Percentiles rank a stretch among this genome's conserved stretches.
Conservation (phyloP, 805 yeast genomes). For the Wickerhamomyces canadensis region DNA sequence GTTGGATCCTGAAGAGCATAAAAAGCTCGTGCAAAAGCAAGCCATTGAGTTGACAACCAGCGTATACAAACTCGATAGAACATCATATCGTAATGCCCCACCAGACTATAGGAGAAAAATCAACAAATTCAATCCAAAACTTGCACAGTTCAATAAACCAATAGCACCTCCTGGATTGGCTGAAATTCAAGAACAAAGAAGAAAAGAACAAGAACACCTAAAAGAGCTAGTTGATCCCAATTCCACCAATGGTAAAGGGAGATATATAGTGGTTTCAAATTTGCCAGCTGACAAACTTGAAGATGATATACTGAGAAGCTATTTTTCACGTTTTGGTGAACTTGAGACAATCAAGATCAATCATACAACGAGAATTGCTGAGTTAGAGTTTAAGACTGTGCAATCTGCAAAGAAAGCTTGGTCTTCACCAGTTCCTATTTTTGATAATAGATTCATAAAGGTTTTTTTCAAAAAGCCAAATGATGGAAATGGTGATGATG, state of each 20-base stretch:
- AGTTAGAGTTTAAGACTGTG: constrained; percentile 32
- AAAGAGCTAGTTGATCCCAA: constrained; percentile 1
- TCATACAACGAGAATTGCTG: constrained; percentile 26
- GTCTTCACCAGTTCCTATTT: constrained; percentile 37
- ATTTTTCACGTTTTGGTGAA: constrained; percentile 38
- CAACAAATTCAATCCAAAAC: background rate
- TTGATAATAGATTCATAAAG: constrained; percentile 44
- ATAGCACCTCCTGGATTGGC: background rate
- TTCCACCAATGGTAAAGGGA: constrained; percentile 5
- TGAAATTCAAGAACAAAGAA: constrained; percentile 1
- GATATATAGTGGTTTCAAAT: constrained; percentile 33
- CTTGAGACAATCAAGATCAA: constrained; percentile 27
- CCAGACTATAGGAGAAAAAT: constrained; percentile 6
- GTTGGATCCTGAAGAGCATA: constrained; percentile 3
- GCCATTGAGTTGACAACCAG: constrained; percentile 9
- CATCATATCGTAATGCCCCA: constrained; percentile 8
- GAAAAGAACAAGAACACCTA: constrained; percentile 8
- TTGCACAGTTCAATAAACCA: background rate
- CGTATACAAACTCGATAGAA: constrained; percentile 9
- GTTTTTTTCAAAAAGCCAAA: constrained; percentile 34
- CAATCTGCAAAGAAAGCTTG: constrained; percentile 38
- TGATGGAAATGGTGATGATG: constrained; percentile 1
- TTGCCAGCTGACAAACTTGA: constrained; percentile 37
- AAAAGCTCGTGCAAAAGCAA: constrained; percentile 4
- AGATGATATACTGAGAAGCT: constrained; percentile 27